Base-by-base conservation (phyloP, 306 rosid genomes). In the Clitoria ternatea region DNA sequence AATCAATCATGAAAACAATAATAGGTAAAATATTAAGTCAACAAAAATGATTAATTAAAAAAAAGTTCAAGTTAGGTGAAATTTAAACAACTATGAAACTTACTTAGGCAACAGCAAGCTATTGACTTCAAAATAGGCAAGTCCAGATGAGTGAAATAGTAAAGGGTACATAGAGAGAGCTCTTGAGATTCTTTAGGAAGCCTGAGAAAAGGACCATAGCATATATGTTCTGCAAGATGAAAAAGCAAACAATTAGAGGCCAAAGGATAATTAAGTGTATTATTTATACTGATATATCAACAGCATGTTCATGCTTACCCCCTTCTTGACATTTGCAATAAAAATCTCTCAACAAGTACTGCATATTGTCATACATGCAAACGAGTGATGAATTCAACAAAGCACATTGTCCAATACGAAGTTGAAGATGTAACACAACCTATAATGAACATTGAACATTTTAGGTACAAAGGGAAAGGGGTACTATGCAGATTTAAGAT, bases 131-230 rank as follows among this genome's bases (percentile, higher is more conserved):
- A 76, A 69, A 87, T 61, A 49, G 74, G 78, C 9, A 79, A 61
- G 66, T 87, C 89, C 89, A 91, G 72, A 78, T 83, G 69, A 66
- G 95, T 83, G 68, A 89, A 79, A 80, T 87, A 91, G 77, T 72
- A 79, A 66, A 91, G 81, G 72, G 86, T 85, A 79, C 88, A 85
- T n/a, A 94, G 76, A 56, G 89, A 78, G 71, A 91, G 86, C 75
- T 89, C 95, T 77, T 94, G 97, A 64, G 75, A 82, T 66, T 89
- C 89, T 72, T 68, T 84, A 63, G 96, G 87, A 82, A 94, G 95
- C 77, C 76, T 78, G 76, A 82, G 72, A 72, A 94, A 94, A 48
- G 97, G 97, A 70, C 97, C 95, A 53, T 72, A 86, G 57, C 53
- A 35, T 52, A 72, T 61, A 42, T 69, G 70, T 73, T 85, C 98